Percentiles rank a stretch among this genome's conserved stretches.
Evolutionary conservation across 805 yeast species (phyloP).

Genomic region (Candida pini): DNA sequence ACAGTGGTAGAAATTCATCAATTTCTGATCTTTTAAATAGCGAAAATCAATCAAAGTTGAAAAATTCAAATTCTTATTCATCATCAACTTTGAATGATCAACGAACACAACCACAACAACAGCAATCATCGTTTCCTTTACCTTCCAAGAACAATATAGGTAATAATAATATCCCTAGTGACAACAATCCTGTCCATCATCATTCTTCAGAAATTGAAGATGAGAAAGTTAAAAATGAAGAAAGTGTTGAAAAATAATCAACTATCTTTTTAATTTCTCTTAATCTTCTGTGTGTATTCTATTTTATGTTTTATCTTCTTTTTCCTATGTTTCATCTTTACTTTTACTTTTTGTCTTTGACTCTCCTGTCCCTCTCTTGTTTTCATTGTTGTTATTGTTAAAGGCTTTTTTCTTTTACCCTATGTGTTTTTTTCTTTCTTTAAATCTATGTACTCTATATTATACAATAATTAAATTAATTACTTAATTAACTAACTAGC

Average conservation of each 20-base stretch:
- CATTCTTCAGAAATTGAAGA: too few species aligned
- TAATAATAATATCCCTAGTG: too few species aligned
- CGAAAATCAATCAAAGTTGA: conserved; percentile 11
- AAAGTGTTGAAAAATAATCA: neutral
- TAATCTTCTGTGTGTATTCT: neutral
- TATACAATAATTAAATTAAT: neutral
- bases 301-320: conserved; percentile 1
- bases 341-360: neutral
- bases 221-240: conserved; percentile 1
- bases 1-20: conserved; percentile 25
- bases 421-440: neutral
- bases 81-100: neutral
- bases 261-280: neutral
- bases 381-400: neutral
- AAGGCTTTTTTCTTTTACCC: neutral
- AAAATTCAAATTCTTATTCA: too few species aligned
- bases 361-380: neutral
- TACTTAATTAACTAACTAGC: too few species aligned
- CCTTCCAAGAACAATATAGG: neutral
- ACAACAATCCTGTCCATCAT: too few species aligned
- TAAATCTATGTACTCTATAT: neutral
- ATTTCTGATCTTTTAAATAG: conserved; percentile 22
- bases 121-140: neutral
- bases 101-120: conserved; percentile 3
- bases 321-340: neutral